phyloP scores from a whole-genome alignment of 805 yeast genomes.

The Blastobotrys robertii region DNA sequence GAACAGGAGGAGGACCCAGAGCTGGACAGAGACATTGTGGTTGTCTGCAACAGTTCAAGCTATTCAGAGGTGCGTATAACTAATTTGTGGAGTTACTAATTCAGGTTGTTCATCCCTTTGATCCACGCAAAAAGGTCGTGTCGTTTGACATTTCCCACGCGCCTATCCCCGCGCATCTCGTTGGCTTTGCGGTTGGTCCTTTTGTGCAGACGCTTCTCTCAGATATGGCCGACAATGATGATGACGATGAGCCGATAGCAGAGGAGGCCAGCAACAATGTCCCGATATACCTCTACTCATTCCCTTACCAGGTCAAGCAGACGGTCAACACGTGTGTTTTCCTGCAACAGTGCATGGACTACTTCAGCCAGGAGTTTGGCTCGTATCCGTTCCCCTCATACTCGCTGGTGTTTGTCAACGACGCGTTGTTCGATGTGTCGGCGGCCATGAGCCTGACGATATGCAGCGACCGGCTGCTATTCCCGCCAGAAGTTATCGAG shows the following conservation, averaged over 20 bases:
- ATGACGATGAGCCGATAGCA: constrained; percentile 7
- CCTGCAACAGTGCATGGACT: constrained; percentile 70
- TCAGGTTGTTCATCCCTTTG: constrained; percentile 67
- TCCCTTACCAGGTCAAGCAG: constrained; percentile 47
- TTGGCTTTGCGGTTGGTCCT: constrained; percentile 92
- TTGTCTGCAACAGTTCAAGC: constrained; percentile 35
- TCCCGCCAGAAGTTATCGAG: constrained; percentile 67
- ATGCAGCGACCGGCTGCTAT: constrained; percentile 50
- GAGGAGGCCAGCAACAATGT: constrained; percentile 25
- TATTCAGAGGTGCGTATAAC: constrained; percentile 42
- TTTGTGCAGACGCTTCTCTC: constrained; percentile 56
- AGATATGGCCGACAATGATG: constrained; percentile 31
- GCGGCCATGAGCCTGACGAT: constrained; percentile 71
- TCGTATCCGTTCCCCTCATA: constrained; percentile 86
- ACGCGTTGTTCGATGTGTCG: constrained; percentile 38
- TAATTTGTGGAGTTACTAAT: background rate
- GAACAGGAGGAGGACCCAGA: constrained; percentile 23
- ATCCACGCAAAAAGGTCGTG: constrained; percentile 62
- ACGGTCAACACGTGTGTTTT: constrained; percentile 68
- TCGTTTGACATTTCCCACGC: constrained; percentile 57
- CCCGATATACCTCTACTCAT: constrained; percentile 52
- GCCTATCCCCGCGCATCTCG: constrained; percentile 87
- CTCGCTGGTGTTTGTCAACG: constrained; percentile 63
- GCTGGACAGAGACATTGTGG: constrained; percentile 27
- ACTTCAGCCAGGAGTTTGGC: constrained; percentile 78